A percentile compares a stretch with the other conserved stretches of the same genome.
Conservation (phyloP, 208 protist genomes). For the Histomonas meleagridis region DNA sequence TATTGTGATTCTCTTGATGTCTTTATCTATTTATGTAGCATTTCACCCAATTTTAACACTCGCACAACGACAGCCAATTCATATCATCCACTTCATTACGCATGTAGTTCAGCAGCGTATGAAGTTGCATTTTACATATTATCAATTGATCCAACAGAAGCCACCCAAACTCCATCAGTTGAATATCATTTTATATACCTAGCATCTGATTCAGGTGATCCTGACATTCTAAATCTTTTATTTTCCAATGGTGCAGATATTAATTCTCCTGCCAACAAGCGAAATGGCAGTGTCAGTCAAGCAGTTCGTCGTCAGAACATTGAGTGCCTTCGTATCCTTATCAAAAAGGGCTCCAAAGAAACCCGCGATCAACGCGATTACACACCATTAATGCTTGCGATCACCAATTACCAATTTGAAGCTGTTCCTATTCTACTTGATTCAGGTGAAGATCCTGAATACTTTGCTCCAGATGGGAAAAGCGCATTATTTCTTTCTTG, state of each 20-base stretch:
- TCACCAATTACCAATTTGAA: neutral
- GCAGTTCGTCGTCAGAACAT: neutral
- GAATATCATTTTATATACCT: neutral
- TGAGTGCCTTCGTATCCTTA: neutral
- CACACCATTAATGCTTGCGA: neutral
- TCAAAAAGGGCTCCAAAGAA: neutral
- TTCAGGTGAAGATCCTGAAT: neutral
- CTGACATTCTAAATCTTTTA: neutral
- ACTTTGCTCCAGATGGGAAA: neutral
- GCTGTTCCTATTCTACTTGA: neutral
- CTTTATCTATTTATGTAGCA: neutral
- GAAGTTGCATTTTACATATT: neutral
- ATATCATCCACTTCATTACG: constrained; percentile 12
- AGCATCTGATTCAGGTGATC: neutral
- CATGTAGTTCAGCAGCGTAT: neutral
- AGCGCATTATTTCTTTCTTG: neutral
- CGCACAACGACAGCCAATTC: neutral
- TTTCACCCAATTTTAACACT: neutral
- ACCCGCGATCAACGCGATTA: neutral
- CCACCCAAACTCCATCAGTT: neutral
- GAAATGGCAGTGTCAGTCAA: neutral
- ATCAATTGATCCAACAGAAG: neutral
- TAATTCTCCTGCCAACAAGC: neutral
- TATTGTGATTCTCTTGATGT: neutral
- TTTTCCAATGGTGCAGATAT: neutral